phyloP scores from a whole-genome alignment of 495 filamentous ascomycete species.

The Copromyces sp. region DNA sequence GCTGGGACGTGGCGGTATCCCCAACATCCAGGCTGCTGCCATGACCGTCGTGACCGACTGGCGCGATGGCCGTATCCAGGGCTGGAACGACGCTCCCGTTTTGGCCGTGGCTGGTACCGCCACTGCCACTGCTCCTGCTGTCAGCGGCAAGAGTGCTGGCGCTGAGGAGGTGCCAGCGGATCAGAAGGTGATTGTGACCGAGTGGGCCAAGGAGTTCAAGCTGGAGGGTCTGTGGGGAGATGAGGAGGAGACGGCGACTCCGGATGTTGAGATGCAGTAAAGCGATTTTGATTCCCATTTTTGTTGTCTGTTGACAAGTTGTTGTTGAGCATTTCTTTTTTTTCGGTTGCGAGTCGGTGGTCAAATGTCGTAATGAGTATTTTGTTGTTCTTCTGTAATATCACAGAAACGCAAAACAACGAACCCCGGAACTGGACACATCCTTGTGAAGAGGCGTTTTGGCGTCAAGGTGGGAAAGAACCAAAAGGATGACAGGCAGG shows the following conservation, averaged over 20 bases:
- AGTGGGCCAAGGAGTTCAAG: slow-evolving; percentile 95
- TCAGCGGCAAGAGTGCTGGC: slow-evolving; percentile 13
- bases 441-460: slow-evolving; percentile 8
- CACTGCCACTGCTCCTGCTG: slow-evolving; percentile 15
- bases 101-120: slow-evolving; percentile 40
- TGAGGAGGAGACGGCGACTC: slow-evolving; percentile 15
- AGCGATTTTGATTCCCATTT: background rate
- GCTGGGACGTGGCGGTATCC: slow-evolving; percentile 80
- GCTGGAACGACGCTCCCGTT: slow-evolving; percentile 73
- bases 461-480: slow-evolving; percentile 7
- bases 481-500: background rate
- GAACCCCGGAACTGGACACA: background rate
- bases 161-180: slow-evolving; percentile 43
- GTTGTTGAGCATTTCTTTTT: background rate
- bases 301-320: slow-evolving; percentile 1
- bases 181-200: slow-evolving; percentile 76
- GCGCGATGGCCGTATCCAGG: slow-evolving; percentile 90
- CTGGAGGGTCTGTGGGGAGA: slow-evolving; percentile 88
- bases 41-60: slow-evolving; percentile 92
- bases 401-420: background rate
- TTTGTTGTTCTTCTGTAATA: background rate
- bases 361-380: background rate
- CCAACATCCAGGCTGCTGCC: slow-evolving; percentile 78
- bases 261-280: slow-evolving; percentile 25
- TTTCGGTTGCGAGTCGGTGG: background rate